These are phyloP conservation scores for Monosporozyma aerobia DNA, from an alignment of 805 yeast species.

Conservation along the genomic window DNA sequence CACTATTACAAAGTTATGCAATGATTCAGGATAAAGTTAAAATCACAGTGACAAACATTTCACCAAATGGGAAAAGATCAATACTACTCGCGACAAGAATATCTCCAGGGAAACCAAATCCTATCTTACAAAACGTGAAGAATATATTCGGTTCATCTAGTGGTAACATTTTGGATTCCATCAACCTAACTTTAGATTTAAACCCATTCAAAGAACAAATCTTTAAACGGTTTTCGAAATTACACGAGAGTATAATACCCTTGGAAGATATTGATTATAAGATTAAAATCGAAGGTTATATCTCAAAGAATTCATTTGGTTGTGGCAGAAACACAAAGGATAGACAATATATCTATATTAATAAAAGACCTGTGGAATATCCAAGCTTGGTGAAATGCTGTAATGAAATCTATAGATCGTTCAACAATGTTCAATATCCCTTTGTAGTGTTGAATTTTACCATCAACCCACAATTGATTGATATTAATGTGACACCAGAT, in stretches of 20 bases:
- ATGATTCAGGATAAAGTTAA: slow-evolving; percentile 50
- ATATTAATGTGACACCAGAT: slow-evolving; percentile 88
- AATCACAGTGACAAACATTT: slow-evolving; percentile 49
- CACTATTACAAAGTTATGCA: slow-evolving; percentile 57
- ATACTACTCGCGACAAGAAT: slow-evolving; percentile 47
- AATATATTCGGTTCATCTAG: slow-evolving; percentile 66
- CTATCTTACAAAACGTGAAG: slow-evolving; percentile 48
- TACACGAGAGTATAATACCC: slow-evolving; percentile 1
- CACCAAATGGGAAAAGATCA: slow-evolving; percentile 39
- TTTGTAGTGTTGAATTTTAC: slow-evolving; percentile 52
- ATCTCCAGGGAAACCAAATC: slow-evolving; percentile 30
- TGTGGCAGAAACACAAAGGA: slow-evolving; percentile 64
- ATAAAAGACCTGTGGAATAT: slow-evolving; percentile 62
- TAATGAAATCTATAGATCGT: slow-evolving; percentile 65
- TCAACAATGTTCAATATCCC: slow-evolving; percentile 68
- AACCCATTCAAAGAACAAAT: slow-evolving; percentile 22
- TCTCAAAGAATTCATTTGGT: slow-evolving; percentile 75
- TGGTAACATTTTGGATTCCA: slow-evolving; percentile 44
- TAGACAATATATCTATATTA: slow-evolving; percentile 66
- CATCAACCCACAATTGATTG: slow-evolving; percentile 47
- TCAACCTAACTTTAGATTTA: slow-evolving; percentile 37
- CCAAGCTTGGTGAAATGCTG: slow-evolving; percentile 47
- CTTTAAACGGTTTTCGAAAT: slow-evolving; percentile 1
- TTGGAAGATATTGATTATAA: slow-evolving; percentile 18
- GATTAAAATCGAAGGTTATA: slow-evolving; percentile 44